Percentiles rank a stretch among this genome's conserved stretches.
Evolutionary conservation across 345 rosid species (phyloP).

Genomic region (Sisymbrium altissimum): DNA sequence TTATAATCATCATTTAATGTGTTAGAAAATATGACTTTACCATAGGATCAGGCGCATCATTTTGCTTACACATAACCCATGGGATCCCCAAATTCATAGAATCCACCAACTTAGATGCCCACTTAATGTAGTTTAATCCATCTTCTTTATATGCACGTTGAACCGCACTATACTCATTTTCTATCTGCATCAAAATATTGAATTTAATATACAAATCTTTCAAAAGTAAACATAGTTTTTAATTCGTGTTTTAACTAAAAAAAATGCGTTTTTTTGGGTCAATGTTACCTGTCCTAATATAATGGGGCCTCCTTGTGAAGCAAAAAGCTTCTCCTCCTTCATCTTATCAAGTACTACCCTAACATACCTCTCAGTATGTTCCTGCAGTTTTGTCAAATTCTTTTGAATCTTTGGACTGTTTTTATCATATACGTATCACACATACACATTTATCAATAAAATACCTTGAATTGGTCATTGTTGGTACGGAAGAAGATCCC

Average conservation of each 20-base stretch:
- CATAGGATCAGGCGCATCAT: constrained; percentile 76
- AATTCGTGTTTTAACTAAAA: not conserved
- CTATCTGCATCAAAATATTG: constrained; percentile 50
- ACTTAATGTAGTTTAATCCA: constrained; percentile 63
- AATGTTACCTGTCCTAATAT: constrained; percentile 52
- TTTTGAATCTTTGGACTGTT: not conserved
- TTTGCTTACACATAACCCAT: constrained; percentile 95
- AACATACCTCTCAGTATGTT: constrained; percentile 57
- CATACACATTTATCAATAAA: not conserved
- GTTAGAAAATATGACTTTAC: constrained; percentile 37
- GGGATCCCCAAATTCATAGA: constrained; percentile 64
- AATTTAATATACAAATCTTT: not conserved
- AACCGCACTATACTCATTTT: constrained; percentile 80
- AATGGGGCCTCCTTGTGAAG: constrained; percentile 60
- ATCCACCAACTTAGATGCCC: constrained; percentile 69
- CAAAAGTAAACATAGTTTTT: not conserved
- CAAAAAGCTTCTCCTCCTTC: constrained; percentile 51
- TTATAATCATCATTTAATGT: not conserved
- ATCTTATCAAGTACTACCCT: constrained; percentile 37
- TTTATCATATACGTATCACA: not conserved
- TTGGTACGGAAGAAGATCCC: constrained; percentile 68
- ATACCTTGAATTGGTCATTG: constrained; percentile 79
- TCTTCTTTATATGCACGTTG: constrained; percentile 56
- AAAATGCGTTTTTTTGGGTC: not conserved
- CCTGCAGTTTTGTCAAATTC: constrained; percentile 24